Evolutionary conservation across 140 eudicot species (phyloP).

Genomic region (Bidens hawaiensis): DNA sequence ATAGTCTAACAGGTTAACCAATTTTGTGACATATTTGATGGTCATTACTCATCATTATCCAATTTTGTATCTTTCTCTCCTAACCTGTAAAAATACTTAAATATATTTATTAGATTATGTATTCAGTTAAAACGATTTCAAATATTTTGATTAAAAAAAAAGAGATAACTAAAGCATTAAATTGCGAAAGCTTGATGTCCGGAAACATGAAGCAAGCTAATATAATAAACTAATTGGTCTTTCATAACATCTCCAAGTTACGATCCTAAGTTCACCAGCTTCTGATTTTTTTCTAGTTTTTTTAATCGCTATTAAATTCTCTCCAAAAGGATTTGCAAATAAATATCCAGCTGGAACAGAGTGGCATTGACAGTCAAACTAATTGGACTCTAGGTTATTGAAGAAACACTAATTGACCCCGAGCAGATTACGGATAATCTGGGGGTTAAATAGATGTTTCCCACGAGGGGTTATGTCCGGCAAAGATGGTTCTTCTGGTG

Average conservation of each 20-base stretch:
- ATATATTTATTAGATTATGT: too few species aligned
- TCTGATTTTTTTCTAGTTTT: constrained; percentile 1
- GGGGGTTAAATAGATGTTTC: too few species aligned
- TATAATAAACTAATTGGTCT: constrained; percentile 23
- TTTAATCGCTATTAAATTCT: not conserved
- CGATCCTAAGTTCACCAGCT: constrained; percentile 19
- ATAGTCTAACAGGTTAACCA: too few species aligned
- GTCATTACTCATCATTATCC: too few species aligned
- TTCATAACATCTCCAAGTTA: constrained; percentile 7
- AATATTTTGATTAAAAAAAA: not conserved
- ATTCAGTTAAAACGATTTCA: not conserved
- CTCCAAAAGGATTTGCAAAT: constrained; percentile 28
- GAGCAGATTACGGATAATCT: too few species aligned
- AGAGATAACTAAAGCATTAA: not conserved
- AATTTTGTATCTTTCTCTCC: too few species aligned
- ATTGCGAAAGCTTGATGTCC: constrained; percentile 31
- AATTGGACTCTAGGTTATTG: not conserved
- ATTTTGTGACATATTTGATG: too few species aligned
- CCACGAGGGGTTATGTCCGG: too few species aligned
- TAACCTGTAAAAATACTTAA: too few species aligned
- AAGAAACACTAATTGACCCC: not conserved
- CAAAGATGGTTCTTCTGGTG: too few species aligned
- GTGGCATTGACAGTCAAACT: constrained; percentile 27
- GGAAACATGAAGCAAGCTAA: constrained; percentile 40
- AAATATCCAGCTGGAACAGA: constrained; percentile 33